Evolutionary conservation across 768 basidiomycete species (phyloP).

Genomic region (Boletus rex-veris): DNA sequence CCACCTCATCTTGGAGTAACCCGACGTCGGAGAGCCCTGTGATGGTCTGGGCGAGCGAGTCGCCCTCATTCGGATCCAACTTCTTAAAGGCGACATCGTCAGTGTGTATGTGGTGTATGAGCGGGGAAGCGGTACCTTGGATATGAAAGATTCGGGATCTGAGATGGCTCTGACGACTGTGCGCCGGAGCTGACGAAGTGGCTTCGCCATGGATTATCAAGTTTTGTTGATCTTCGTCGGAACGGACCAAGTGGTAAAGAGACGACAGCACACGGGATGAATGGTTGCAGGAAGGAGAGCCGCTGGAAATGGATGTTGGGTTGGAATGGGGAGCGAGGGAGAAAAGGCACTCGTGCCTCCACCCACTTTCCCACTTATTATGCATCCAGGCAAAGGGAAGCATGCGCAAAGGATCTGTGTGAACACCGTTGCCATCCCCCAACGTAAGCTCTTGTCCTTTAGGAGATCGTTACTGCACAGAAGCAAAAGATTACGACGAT

Average conservation of each 20-base stretch:
- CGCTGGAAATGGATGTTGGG: too few species aligned
- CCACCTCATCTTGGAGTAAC: not conserved
- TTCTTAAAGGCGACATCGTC: not conserved
- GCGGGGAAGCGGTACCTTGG: conserved; percentile 1
- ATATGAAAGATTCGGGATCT: conserved; percentile 10
- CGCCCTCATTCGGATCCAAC: too few species aligned
- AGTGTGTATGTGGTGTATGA: not conserved
- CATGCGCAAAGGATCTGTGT: too few species aligned
- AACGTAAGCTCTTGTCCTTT: too few species aligned
- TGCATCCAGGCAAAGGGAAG: too few species aligned
- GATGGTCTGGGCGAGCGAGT: not conserved
- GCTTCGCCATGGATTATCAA: conserved; percentile 7
- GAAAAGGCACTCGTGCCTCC: too few species aligned
- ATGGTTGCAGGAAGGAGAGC: too few species aligned
- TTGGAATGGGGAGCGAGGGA: too few species aligned
- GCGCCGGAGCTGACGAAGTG: conserved; percentile 8
- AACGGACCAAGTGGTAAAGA: not conserved
- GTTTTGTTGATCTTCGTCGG: not conserved
- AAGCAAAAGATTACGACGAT: too few species aligned
- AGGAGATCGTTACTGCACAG: too few species aligned
- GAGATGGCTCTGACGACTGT: conserved; percentile 21
- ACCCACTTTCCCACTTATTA: too few species aligned
- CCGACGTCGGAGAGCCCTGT: not conserved
- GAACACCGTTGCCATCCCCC: too few species aligned
- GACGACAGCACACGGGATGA: not conserved